Conservation (phyloP, 2,329 filamentous ascomycete genomes). For the Aspergillus sp. region DNA sequence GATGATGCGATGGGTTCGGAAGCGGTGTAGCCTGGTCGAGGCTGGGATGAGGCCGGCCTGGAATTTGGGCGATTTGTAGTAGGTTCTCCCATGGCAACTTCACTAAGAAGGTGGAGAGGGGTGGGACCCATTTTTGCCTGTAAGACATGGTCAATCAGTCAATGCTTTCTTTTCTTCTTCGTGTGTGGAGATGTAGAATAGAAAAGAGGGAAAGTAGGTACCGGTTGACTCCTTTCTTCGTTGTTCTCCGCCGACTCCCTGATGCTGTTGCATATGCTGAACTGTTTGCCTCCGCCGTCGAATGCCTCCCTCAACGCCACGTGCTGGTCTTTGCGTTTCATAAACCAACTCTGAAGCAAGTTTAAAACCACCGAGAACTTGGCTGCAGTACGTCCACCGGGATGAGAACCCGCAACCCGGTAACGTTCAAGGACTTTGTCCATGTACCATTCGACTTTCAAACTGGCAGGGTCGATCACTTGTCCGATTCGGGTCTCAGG, state of each 20-base stretch:
- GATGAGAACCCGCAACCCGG: constrained; percentile 56
- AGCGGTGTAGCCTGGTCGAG: neutral
- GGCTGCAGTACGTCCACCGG: constrained; percentile 60
- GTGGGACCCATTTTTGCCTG: constrained; percentile 21
- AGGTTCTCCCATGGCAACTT: constrained; percentile 37
- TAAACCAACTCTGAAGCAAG: constrained; percentile 68
- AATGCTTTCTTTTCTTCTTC: constrained; percentile 3
- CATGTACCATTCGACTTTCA: constrained; percentile 63
- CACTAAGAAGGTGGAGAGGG: constrained; percentile 32
- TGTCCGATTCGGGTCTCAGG: constrained; percentile 63
- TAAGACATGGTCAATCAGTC: constrained; percentile 1
- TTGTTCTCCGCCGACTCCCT: neutral
- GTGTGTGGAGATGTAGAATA: neutral
- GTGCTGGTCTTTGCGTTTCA: constrained; percentile 41
- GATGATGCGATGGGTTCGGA: constrained; percentile 3
- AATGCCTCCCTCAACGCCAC: constrained; percentile 20
- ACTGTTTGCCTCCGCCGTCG: constrained; percentile 1
- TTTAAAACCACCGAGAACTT: constrained; percentile 68
- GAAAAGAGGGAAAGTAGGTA: too few relatives aligned
- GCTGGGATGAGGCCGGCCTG: constrained; percentile 4
- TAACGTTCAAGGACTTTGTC: constrained; percentile 68
- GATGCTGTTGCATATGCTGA: neutral
- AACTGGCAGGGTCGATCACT: constrained; percentile 62
- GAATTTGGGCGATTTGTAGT: constrained; percentile 1
- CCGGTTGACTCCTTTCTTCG: too few relatives aligned